These are phyloP conservation scores for Termitomyces bulborhizus DNA, from an alignment of 768 basidiomycete species.

Conservation along the genomic window DNA sequence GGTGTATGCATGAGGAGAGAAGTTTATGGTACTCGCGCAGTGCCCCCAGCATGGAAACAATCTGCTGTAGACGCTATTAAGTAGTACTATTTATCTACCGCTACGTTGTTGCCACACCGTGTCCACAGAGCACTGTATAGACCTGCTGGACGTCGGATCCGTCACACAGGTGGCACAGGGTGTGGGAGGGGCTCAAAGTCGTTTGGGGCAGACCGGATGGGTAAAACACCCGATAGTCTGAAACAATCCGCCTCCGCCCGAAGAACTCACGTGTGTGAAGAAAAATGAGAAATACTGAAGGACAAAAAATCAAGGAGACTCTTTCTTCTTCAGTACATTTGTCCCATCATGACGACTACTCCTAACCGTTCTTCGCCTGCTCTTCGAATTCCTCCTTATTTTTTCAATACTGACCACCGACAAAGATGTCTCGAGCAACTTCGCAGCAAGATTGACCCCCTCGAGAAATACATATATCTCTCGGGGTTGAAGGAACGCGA, in stretches of 20 bases:
- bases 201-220: too few relatives aligned
- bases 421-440: conserved; percentile 53
- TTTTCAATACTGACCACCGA: conserved; percentile 44
- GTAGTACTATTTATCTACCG: too few relatives aligned
- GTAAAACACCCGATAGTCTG: conserved; percentile 6
- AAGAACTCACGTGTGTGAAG: conserved; percentile 24
- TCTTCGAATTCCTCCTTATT: conserved; percentile 30
- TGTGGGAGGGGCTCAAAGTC: too few relatives aligned
- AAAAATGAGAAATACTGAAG: background rate
- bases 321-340: background rate
- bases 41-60: too few relatives aligned
- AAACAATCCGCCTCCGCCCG: conserved; percentile 8
- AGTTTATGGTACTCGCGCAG: too few relatives aligned
- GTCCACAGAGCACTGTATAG: too few relatives aligned
- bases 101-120: too few relatives aligned
- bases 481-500: conserved; percentile 58
- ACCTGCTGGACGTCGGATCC: too few relatives aligned
- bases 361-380: conserved; percentile 3
- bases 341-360: conserved; percentile 3
- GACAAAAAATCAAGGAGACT: background rate
- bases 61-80: too few relatives aligned
- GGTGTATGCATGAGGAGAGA: background rate
- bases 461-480: conserved; percentile 72
- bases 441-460: conserved; percentile 45
- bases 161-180: too few relatives aligned